phyloP scores from a whole-genome alignment of 345 rosid genomes.

The Dipteronia sinensis region DNA sequence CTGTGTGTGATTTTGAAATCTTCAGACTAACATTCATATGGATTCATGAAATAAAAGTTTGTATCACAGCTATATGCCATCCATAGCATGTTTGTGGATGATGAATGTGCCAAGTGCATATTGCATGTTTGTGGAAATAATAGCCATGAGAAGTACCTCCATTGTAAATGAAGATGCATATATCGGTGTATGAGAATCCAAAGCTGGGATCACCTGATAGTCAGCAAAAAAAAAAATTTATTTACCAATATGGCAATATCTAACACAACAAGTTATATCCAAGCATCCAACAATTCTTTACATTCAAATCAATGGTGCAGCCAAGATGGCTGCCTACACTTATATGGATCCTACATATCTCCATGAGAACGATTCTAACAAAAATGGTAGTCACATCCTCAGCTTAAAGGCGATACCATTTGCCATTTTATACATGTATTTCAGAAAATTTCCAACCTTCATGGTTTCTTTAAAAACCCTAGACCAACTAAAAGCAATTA shows the following conservation, averaged over 20 bases:
- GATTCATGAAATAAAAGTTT: neutral
- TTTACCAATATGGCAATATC: slow-evolving; percentile 1
- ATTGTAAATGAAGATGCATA: slow-evolving; percentile 94
- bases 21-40: slow-evolving; percentile 9
- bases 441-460: neutral
- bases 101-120: neutral
- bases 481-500: neutral
- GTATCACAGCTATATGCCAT: neutral
- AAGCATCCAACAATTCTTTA: neutral
- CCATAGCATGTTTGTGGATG: neutral
- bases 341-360: neutral
- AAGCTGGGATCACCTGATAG: slow-evolving; percentile 87
- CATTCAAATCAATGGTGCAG: neutral
- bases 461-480: neutral
- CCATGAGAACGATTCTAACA: neutral
- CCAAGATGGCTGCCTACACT: neutral
- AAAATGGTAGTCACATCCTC: neutral
- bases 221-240: slow-evolving; percentile 22
- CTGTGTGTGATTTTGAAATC: slow-evolving; percentile 15
- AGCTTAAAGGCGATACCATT: slow-evolving; percentile 7
- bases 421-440: neutral
- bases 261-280: neutral
- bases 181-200: slow-evolving; percentile 85
- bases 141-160: slow-evolving; percentile 62
- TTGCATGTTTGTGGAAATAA: neutral